Evolutionary conservation across 768 basidiomycete species (phyloP).

Genomic region (Naganishia antarctica): DNA sequence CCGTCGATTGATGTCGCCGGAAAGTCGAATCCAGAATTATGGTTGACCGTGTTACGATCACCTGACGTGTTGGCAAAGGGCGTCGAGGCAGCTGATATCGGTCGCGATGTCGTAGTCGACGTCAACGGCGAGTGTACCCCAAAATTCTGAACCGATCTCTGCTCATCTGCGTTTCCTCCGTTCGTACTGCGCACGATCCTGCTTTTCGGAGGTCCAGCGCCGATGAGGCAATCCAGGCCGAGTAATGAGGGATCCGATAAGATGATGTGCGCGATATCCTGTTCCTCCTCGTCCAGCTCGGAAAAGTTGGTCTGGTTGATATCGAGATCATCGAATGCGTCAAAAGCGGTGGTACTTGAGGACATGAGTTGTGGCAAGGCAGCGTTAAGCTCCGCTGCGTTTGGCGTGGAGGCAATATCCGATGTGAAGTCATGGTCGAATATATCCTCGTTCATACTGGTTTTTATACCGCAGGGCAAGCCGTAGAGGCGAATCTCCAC

Average conservation of each 20-base stretch:
- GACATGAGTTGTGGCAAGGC: conserved; percentile 12
- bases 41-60: too few species aligned
- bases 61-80: too few species aligned
- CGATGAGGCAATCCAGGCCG: conserved; percentile 1
- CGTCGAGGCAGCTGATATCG: too few species aligned
- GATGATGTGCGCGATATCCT: conserved; percentile 19
- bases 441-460: conserved; percentile 6
- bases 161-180: neutral
- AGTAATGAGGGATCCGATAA: conserved; percentile 11
- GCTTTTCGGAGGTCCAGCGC: conserved; percentile 6
- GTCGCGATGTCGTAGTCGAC: too few species aligned
- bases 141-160: neutral
- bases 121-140: neutral
- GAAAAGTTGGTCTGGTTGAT: conserved; percentile 18
- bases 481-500: too few species aligned
- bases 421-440: conserved; percentile 2
- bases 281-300: conserved; percentile 20
- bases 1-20: too few species aligned
- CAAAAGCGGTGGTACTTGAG: neutral
- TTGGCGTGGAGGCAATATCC: conserved; percentile 15
- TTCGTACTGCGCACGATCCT: neutral
- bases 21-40: too few species aligned
- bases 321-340: conserved; percentile 16
- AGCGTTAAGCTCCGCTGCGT: conserved; percentile 14
- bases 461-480: neutral